Conservation (phyloP, 2,329 filamentous ascomycete genomes). For the Teratosphaeria nubilosa region DNA sequence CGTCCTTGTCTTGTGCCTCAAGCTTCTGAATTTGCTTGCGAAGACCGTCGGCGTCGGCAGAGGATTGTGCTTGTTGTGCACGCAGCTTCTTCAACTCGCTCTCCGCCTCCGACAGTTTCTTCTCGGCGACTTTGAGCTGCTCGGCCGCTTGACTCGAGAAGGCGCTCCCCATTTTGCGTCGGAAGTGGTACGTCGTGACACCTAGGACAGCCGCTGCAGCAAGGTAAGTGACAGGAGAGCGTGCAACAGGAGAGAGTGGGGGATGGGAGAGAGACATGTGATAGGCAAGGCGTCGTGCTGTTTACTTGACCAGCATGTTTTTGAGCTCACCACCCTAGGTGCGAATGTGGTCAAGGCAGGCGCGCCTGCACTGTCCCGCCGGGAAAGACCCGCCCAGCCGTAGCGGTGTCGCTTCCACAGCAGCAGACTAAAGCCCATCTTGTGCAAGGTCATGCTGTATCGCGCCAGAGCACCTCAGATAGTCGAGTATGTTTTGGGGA, state of each 20-base stretch:
- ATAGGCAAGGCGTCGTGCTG: neutral
- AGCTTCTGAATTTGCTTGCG: neutral
- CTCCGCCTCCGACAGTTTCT: neutral
- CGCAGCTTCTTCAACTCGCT: neutral
- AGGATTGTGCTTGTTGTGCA: neutral
- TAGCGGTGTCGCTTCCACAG: neutral
- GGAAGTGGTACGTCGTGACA: neutral
- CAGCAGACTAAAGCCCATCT: neutral
- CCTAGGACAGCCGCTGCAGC: neutral
- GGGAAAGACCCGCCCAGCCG: neutral
- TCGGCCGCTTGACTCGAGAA: neutral
- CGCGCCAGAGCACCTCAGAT: no score
- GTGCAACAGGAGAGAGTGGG: neutral
- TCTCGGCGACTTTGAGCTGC: neutral
- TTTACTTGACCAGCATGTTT: neutral
- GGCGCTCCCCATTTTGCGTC: neutral
- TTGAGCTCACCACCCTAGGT: neutral
- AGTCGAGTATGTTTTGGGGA: no score
- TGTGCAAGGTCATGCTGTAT: neutral
- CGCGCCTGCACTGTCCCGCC: neutral
- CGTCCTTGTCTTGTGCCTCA: neutral
- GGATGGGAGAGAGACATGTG: neutral
- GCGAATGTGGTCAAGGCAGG: neutral
- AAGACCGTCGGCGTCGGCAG: neutral
- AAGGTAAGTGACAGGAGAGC: neutral